Percentiles rank a stretch among this genome's conserved stretches.
Evolutionary conservation across 768 basidiomycete genomes (phyloP).

Genomic region (Chalciporus piperatus): DNA sequence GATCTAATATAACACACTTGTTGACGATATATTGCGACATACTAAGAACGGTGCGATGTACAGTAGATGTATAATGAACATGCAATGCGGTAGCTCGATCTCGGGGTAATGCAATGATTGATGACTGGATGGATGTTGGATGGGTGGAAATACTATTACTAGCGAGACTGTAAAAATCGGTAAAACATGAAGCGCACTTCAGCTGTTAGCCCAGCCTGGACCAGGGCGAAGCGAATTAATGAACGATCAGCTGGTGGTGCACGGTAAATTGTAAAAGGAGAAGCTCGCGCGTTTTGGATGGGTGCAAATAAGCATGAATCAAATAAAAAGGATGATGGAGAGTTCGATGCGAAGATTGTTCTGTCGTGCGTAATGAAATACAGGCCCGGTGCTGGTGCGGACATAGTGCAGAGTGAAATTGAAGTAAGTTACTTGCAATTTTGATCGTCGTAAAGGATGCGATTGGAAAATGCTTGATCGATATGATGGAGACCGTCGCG

Average conservation of each 20-base stretch:
- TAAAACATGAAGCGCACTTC: conserved; percentile 29
- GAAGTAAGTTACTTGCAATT: conserved; percentile 26
- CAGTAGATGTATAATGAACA: conserved; percentile 22
- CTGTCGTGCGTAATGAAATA: conserved; percentile 24
- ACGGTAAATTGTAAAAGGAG: conserved; percentile 27
- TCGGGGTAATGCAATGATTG: conserved; percentile 25
- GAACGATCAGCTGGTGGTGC: conserved; percentile 24
- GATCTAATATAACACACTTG: conserved; percentile 17
- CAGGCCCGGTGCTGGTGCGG: conserved; percentile 14
- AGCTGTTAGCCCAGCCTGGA: conserved; percentile 21
- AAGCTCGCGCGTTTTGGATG: conserved; percentile 28
- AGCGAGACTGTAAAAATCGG: conserved; percentile 18
- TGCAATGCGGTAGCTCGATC: conserved; percentile 20
- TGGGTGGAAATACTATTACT: conserved; percentile 27
- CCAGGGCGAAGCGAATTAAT: conserved; percentile 18
- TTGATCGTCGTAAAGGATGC: conserved; percentile 24
- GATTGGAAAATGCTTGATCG: conserved; percentile 23
- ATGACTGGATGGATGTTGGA: conserved; percentile 19
- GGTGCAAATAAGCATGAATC: conserved; percentile 34
- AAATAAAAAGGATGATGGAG: conserved; percentile 28
- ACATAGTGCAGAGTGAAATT: conserved; percentile 18
- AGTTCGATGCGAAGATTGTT: conserved; percentile 36
- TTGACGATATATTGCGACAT: conserved; percentile 26
- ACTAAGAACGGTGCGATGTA: conserved; percentile 30
- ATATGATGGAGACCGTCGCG: conserved; percentile 15